Evolutionary conservation across 2,329 filamentous ascomycete species (phyloP).

Genomic region (Akanthomyces uredinophilus): DNA sequence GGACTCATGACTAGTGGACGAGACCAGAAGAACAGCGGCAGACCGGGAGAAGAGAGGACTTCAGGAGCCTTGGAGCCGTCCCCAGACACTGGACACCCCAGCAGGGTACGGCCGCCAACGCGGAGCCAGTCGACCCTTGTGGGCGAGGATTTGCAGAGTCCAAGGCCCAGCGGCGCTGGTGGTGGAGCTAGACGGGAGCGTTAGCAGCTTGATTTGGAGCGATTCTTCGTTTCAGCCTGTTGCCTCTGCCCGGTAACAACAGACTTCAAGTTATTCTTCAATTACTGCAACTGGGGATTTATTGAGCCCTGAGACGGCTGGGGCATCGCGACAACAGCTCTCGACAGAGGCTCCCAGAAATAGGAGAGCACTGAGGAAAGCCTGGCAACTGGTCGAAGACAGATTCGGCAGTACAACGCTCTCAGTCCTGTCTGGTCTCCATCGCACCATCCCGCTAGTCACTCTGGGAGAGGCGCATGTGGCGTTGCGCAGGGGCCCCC

Average conservation of each 20-base stretch:
- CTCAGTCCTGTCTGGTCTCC: not conserved
- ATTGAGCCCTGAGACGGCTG: not conserved
- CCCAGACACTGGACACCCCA: not conserved
- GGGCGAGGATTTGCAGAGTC: not conserved
- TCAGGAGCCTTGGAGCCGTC: not conserved
- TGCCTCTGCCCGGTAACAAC: not conserved
- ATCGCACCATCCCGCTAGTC: not conserved
- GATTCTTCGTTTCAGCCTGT: constrained; percentile 12
- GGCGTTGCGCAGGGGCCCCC: constrained; percentile 10
- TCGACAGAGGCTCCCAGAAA: not conserved
- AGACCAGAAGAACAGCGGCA: not conserved
- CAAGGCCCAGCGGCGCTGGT: not conserved
- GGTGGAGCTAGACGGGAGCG: not conserved
- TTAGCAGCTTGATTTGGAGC: not conserved
- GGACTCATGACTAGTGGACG: constrained; percentile 1
- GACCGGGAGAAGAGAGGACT: not conserved
- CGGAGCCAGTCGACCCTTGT: not conserved
- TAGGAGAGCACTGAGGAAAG: not conserved
- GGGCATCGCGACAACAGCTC: not conserved
- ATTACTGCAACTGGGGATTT: not conserved
- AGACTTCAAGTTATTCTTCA: not conserved
- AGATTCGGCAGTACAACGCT: not conserved
- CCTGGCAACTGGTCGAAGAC: not conserved
- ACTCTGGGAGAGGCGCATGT: not conserved
- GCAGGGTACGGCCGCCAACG: not conserved